Evolutionary conservation across 75 land plant species (phyloP).

Genomic region (Adiantum capillusveneris): DNA sequence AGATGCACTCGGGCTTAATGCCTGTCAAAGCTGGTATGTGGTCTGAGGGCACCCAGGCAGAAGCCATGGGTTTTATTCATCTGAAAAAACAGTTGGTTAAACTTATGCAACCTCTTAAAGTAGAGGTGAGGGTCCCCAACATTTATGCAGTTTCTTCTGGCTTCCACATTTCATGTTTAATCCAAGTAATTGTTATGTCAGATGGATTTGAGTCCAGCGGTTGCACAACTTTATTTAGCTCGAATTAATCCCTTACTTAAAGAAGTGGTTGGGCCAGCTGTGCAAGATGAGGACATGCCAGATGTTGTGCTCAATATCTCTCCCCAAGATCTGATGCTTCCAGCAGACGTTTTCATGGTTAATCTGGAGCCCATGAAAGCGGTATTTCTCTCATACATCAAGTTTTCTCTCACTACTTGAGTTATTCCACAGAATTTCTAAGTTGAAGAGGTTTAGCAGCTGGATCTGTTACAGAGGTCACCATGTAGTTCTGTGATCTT

Average conservation of each 20-base stretch:
- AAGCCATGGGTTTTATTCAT: slow-evolving; percentile 26
- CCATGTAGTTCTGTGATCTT: too few relatives aligned
- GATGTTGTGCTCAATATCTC: slow-evolving; percentile 28
- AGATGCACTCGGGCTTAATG: slow-evolving; percentile 2
- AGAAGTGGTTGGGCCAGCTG: slow-evolving; percentile 34
- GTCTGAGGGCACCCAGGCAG: slow-evolving; percentile 33
- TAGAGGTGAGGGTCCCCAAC: slow-evolving; percentile 21
- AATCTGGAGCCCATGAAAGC: slow-evolving; percentile 30
- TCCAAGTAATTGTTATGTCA: slow-evolving; percentile 9
- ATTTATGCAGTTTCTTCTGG: neutral
- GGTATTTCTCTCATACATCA: slow-evolving; percentile 16
- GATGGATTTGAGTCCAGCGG: slow-evolving; percentile 36
- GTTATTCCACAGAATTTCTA: too few relatives aligned
- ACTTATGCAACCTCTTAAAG: slow-evolving; percentile 28
- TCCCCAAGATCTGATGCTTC: slow-evolving; percentile 20
- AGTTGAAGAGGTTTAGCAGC: too few relatives aligned
- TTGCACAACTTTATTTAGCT: slow-evolving; percentile 25
- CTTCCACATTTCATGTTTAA: neutral
- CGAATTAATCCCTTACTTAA: slow-evolving; percentile 40
- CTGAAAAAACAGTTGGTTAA: slow-evolving; percentile 12
- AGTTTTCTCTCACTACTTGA: too few relatives aligned
- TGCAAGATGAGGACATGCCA: slow-evolving; percentile 40
- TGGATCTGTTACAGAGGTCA: too few relatives aligned
- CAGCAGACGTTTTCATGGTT: slow-evolving; percentile 21
- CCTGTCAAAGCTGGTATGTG: slow-evolving; percentile 22